Evolutionary conservation across 192 early-diverging fungal genomes (phyloP).

Genomic region (Piromyces finnis): DNA sequence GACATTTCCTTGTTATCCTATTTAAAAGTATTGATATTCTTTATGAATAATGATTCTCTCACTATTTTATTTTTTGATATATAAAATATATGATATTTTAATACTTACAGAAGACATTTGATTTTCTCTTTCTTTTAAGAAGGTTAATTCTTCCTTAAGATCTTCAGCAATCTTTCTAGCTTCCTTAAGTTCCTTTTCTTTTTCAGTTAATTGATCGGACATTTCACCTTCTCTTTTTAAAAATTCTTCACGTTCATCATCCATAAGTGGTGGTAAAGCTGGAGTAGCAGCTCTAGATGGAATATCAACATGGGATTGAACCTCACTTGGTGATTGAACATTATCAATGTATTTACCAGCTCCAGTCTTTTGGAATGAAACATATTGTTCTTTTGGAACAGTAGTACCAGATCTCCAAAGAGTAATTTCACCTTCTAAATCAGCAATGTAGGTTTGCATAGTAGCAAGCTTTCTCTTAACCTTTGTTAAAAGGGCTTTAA

Average conservation of each 20-base stretch:
- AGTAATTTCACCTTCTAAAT: slow-evolving; percentile 73
- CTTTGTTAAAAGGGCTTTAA: slow-evolving; percentile 86
- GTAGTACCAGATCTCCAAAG: slow-evolving; percentile 71
- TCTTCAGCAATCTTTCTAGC: slow-evolving; percentile 30
- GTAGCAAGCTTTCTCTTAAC: slow-evolving; percentile 60
- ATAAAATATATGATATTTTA: background rate
- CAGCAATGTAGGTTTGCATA: slow-evolving; percentile 65
- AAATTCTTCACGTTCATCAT: slow-evolving; percentile 92
- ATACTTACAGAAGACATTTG: slow-evolving; percentile 4
- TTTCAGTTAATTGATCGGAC: slow-evolving; percentile 79
- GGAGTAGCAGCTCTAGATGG: slow-evolving; percentile 54
- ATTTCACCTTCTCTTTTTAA: slow-evolving; percentile 89
- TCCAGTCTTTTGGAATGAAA: slow-evolving; percentile 1
- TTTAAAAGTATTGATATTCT: no score
- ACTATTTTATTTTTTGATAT: no score
- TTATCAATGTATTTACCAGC: slow-evolving; percentile 3
- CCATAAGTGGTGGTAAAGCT: slow-evolving; percentile 38
- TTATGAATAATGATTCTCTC: no score
- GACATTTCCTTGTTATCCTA: slow-evolving; percentile 56
- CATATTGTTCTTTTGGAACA: slow-evolving; percentile 17
- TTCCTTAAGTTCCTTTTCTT: slow-evolving; percentile 61
- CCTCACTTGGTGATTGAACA: slow-evolving; percentile 17
- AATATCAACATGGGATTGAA: slow-evolving; percentile 19
- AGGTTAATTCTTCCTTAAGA: slow-evolving; percentile 55
- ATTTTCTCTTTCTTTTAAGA: slow-evolving; percentile 45